Conservation (phyloP, 2,329 filamentous ascomycete species). For the Simplicillium sp. region DNA sequence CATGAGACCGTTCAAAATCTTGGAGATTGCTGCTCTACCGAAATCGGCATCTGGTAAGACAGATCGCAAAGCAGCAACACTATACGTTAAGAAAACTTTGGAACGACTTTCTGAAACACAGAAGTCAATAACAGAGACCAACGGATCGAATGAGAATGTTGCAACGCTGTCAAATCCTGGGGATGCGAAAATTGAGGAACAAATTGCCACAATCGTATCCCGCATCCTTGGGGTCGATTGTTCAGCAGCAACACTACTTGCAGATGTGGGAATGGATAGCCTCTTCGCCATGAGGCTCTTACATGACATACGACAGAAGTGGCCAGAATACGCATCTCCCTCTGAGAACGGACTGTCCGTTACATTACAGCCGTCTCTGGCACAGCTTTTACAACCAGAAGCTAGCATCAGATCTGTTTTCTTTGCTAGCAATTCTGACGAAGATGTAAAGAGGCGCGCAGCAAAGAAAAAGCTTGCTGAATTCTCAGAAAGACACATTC, state of each 20-base stretch:
- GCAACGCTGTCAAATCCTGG: neutral
- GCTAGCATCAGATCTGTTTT: constrained; percentile 15
- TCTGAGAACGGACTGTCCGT: too few relatives aligned
- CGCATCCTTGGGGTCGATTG: neutral
- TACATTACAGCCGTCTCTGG: constrained; percentile 11
- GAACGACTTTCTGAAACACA: too few relatives aligned
- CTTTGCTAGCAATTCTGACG: neutral
- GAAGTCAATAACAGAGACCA: too few relatives aligned
- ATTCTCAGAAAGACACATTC: constrained; percentile 11
- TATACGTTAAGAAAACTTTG: constrained; percentile 1
- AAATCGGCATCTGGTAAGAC: constrained; percentile 52
- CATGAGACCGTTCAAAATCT: constrained; percentile 49
- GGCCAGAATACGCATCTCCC: constrained; percentile 1
- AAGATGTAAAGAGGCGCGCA: neutral
- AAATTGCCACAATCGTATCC: constrained; percentile 2
- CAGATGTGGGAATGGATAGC: constrained; percentile 20
- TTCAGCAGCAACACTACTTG: constrained; percentile 7
- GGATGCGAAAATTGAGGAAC: constrained; percentile 4
- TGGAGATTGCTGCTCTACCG: constrained; percentile 40
- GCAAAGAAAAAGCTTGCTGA: constrained; percentile 4
- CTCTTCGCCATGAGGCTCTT: constrained; percentile 21
- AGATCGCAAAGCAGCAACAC: constrained; percentile 31
- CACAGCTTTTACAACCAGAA: constrained; percentile 16
- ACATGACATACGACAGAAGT: constrained; percentile 17
- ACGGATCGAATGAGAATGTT: too few relatives aligned